Base-by-base conservation (phyloP, 1,284 basidiomycete species). In the Polyporus tsugae region DNA sequence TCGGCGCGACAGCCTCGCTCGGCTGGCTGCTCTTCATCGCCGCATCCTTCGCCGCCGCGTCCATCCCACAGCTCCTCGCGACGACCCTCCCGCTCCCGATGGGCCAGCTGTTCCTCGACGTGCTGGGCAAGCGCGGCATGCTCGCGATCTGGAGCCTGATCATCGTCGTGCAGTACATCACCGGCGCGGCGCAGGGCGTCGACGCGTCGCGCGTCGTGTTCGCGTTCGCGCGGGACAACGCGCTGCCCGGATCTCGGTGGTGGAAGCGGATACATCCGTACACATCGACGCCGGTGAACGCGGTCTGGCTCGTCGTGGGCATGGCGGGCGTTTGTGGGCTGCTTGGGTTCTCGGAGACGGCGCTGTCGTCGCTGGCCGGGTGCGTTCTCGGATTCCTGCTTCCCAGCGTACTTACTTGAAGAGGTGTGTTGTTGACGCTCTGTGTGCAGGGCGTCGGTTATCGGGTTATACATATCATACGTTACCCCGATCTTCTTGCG, bases 201-300 rank as follows among this genome's bases (percentile, higher is more conserved):
- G 91, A 91, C 75, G 91, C 91, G 19, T 92, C 91, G 46, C 87
- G 91, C 10, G 91, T 91, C 13, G 84, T 91, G 58, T 92, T 91
- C 71, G 91, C 91, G 11, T 93, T 92, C 75, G 89, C 91, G 29
- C 82, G 91, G 42, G 91, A 93, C 72, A 87, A 91, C 69, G 91
- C 91, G 6, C 83, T 93, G 6, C 91, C 91, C 4, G 89, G 90
- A 10, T 92, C 91, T 25, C 82, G 84, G 15, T 89, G 83, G 82
- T 90, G 89, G 89, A 91, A 91, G 73, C 80, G 78, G 65, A 84
- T 92, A 62, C 90, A 90, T 71, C 74, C 63, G 7, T 74, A 77
- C 67, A 91, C 89, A 7, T 85, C 87, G 71, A 92, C 91, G 1
- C 91, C 91, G 0, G 90, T 92, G 17, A 87, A 91, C 71, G 91